Conservation (phyloP, 768 basidiomycete species). For the Guyanaporus albipodus region DNA sequence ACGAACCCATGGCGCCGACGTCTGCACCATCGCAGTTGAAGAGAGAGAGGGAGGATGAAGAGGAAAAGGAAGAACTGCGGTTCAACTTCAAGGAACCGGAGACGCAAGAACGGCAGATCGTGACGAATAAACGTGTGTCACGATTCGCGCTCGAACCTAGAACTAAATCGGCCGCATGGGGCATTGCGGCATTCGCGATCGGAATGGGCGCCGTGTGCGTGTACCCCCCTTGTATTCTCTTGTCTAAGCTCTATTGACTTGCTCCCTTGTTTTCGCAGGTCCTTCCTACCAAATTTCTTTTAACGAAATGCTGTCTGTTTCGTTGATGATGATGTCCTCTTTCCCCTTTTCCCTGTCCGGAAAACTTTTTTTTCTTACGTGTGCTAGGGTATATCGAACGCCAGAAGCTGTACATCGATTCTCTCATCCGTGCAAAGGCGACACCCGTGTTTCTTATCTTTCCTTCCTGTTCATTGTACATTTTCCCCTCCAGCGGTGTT, state of each 20-base stretch:
- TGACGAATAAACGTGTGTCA: slow-evolving; percentile 60
- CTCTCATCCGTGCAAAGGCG: slow-evolving; percentile 12
- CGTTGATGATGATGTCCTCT: too few species aligned
- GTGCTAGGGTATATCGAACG: slow-evolving; percentile 21
- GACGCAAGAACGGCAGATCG: slow-evolving; percentile 51
- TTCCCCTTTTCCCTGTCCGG: slow-evolving; percentile 3
- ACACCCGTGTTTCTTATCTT: slow-evolving; percentile 9
- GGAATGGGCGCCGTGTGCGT: slow-evolving; percentile 80
- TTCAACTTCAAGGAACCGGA: slow-evolving; percentile 74
- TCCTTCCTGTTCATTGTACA: neutral
- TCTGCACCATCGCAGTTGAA: slow-evolving; percentile 38
- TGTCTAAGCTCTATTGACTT: neutral
- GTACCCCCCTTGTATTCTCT: neutral
- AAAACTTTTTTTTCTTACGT: slow-evolving; percentile 11
- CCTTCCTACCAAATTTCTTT: slow-evolving; percentile 61
- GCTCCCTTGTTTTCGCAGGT: slow-evolving; percentile 28
- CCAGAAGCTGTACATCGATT: slow-evolving; percentile 16
- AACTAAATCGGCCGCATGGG: slow-evolving; percentile 79
- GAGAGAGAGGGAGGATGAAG: slow-evolving; percentile 44
- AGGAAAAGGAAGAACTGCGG: slow-evolving; percentile 44
- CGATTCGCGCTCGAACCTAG: slow-evolving; percentile 58
- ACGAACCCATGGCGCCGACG: slow-evolving; percentile 5
- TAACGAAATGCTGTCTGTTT: slow-evolving; percentile 31
- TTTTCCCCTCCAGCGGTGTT: neutral
- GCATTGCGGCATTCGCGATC: slow-evolving; percentile 76